Base-by-base conservation (phyloP, 225 moss, liverwort and hornwort genomes). In the Sphagnum contortum region DNA sequence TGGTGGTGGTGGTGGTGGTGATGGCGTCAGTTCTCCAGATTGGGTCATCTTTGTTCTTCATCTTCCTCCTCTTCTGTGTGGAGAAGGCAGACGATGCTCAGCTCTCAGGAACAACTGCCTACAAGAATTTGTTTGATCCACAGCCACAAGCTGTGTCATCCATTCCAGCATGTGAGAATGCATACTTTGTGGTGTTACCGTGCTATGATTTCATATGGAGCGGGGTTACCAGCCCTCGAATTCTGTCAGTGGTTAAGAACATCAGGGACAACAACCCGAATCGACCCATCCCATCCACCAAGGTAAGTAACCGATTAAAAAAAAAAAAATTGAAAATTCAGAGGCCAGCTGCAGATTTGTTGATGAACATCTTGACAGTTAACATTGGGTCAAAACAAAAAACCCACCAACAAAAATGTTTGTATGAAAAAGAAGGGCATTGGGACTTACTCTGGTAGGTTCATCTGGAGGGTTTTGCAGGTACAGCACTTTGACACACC, bases 21-120 rank as follows among this genome's bases (percentile, higher is more conserved):
- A 29, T 29, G 47, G 14, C 69, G 61, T 70, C 80, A 84, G 84
- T 80, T 68, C 77, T 84, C 55, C 92, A 92, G 73, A 74, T 98
- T 64, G 86, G 79, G 46, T 76, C 96, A 3, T 98, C 96, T 4
- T 72, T 98, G 47, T 91, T 98, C 68, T 98, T 98, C 82, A 91
- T 98, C 65, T 98, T 98, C 70, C 92, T 98, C 67, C 87, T 98
- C 45, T 98, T 98, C 65, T 80, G 77, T 5, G 96, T 98, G 73
- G 85, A 89, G 51, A 59, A 92, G 48, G 87, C 96, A 14, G 79
- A 66, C 61, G 77, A 72, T 45, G 90, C 92, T 8, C 65, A 66
- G 8, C 72, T 83, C 57, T 52, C 85, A 61, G 12, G 59, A 46
- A 92, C 96, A 3, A 92, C 96, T 5, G 85, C 71, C 48, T 98